phyloP scores from a whole-genome alignment of 1,284 basidiomycete species.

The Puccinia coronata region DNA sequence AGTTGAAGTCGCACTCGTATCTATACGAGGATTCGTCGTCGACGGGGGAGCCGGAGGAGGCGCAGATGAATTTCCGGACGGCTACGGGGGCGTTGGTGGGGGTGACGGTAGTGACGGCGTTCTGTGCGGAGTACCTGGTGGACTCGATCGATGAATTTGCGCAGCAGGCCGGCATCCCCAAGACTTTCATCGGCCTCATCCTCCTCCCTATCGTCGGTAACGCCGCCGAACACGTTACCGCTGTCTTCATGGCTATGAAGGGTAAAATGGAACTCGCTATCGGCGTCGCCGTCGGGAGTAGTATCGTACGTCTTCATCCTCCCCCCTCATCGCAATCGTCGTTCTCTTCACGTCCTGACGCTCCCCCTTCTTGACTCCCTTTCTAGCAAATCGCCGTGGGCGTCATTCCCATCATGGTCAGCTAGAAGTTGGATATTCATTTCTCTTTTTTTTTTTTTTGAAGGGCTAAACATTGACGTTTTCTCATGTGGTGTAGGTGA shows the following conservation, averaged over 20 bases:
- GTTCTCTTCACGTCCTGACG: constrained; percentile 51
- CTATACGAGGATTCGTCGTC: constrained; percentile 63
- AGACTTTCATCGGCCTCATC: constrained; percentile 79
- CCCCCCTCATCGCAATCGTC: constrained; percentile 10
- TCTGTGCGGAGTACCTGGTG: constrained; percentile 83
- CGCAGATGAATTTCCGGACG: constrained; percentile 70
- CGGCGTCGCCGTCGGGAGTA: constrained; percentile 83
- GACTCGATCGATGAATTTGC: constrained; percentile 88
- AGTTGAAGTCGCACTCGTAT: constrained; percentile 65
- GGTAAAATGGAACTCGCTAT: constrained; percentile 83
- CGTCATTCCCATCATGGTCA: constrained; percentile 78
- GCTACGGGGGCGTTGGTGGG: constrained; percentile 65
- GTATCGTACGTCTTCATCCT: constrained; percentile 74
- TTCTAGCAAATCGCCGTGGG: constrained; percentile 80
- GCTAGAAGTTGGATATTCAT: constrained; percentile 73
- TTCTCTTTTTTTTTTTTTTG: constrained; percentile 62
- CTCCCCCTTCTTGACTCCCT: constrained; percentile 50
- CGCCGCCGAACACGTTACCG: constrained; percentile 80
- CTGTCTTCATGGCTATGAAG: constrained; percentile 88
- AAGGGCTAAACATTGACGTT: constrained; percentile 63
- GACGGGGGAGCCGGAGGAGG: constrained; percentile 62
- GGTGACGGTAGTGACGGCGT: constrained; percentile 77
- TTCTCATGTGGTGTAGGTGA: constrained; percentile 59
- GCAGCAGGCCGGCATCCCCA: constrained; percentile 74
- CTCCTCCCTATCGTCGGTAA: constrained; percentile 81